Base-by-base conservation (phyloP, 345 rosid species). In the Isatis tinctoria region DNA sequence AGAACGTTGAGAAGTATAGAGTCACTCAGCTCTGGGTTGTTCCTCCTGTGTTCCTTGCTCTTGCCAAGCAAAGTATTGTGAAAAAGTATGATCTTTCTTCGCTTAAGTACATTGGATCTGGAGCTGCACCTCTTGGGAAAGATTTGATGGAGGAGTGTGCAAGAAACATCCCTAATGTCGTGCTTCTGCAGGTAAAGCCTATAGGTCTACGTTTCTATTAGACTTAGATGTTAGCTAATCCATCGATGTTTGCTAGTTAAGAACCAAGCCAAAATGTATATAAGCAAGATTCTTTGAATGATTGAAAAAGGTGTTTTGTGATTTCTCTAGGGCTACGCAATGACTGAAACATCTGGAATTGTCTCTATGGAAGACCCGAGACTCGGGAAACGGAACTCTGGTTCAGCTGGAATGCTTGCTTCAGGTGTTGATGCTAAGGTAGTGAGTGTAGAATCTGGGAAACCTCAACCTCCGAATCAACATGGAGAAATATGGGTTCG, bases 51-150 rank as follows among this genome's bases (percentile, higher is more conserved):
- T 67, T 93, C 24, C 88, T 90, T 73, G 96, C 92, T 51, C 78
- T 93, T 76, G 83, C 97, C 26, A 93, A 90, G 81, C 85, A 85
- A 52, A 74, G 74, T 26, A 37, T 65, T 70, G 88, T 83, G 57
- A 85, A 77, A 60, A 91, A 87, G 60, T 89, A 75, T 73, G 88
- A 89, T 70, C 86, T 91, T 49, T 91, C 97, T 0, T 85, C 97
- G 0, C 72, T 93, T 75, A 83, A 72, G 76, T 83, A 77, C 8
- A 76, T 93, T 64, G 96, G 89, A 3, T 93, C 96, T 3, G 90
- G 96, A 33, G 97, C 98, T 32, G 97, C 98, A 0, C 98, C 98
- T 52, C 76, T 93, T 59, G 91, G 94, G 22, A 93, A 89, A 80
- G 98, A 93, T 24, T 62, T 83, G 82, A 93, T 91, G 98, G 84